These are phyloP conservation scores for Paratinospora sagittata DNA, from an alignment of 164 flowering plant species.

Conservation along the genomic window DNA sequence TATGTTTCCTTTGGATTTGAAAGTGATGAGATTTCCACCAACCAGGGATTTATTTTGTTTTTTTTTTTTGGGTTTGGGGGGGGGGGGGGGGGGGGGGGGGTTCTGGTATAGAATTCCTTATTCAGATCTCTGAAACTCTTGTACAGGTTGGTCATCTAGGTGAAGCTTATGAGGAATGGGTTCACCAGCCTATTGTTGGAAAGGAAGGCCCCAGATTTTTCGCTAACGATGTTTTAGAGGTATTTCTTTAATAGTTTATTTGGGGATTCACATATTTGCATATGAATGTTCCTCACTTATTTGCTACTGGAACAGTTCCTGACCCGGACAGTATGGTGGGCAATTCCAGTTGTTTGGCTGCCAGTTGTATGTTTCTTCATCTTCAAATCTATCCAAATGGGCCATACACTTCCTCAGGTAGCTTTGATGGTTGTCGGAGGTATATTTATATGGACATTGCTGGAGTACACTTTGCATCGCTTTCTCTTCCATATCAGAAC, in stretches of 20 bases:
- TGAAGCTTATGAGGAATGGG: conserved; percentile 86
- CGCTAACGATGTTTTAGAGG: conserved; percentile 82
- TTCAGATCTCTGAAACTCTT: not conserved
- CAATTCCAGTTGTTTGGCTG: conserved; percentile 25
- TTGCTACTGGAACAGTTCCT: conserved; percentile 43
- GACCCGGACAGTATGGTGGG: conserved; percentile 32
- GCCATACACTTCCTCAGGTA: conserved; percentile 37
- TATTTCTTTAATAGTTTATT: conserved; percentile 12
- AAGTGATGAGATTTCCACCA: not conserved
- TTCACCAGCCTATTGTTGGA: conserved; percentile 85
- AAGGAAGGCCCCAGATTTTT: conserved; percentile 90
- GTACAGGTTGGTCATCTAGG: conserved; percentile 96
- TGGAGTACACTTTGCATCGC: conserved; percentile 81
- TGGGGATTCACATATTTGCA: not conserved
- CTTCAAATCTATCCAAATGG: conserved; percentile 46
- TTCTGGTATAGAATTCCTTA: not conserved
- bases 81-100: not conserved
- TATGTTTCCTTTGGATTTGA: too few relatives aligned
- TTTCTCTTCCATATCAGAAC: conserved; percentile 92
- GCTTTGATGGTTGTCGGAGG: conserved; percentile 44
- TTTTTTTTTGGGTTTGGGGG: too few relatives aligned
- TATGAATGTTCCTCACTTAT: conserved; percentile 7
- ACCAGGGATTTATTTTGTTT: too few relatives aligned
- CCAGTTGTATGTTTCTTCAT: conserved; percentile 48
- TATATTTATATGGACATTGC: conserved; percentile 65